Evolutionary conservation across 2,329 filamentous ascomycete species (phyloP), one percentile per base, ranked within the genome.

Genomic region (Capronia americana): DNA sequence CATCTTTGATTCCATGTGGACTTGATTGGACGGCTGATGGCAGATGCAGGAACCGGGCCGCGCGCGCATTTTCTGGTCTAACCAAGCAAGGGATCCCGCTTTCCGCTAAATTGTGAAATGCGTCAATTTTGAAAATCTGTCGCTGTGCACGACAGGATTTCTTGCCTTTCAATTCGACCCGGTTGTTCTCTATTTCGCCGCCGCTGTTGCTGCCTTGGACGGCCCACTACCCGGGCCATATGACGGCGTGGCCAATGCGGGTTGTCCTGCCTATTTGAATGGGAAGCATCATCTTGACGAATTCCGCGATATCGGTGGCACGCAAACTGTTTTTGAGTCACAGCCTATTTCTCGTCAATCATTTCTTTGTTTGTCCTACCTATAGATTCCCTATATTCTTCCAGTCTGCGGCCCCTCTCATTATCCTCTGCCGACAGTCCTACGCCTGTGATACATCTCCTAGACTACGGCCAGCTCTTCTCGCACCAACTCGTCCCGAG

Each of bases 121-220:
- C 30, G 48, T 44, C 20, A 61, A 54, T 53, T 61, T 38, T 44
- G 17, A 23, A 51, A 11, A 12, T n/a, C 48, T 59, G 30, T 23
- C 24, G 17, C 30, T 34, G 44, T 12, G 26, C 58, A 61, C 58
- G 58, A 61, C 58, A 14, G 46, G 44, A 51, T 32, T 53, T 53
- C 48, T 44, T 28, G 48, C 28, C 58, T 24, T 38, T 30, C 48
- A 61, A 61, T 61, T 61, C 58, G 58, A 61, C 20, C 20, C 30
- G 26, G 10, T 30, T 14, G n/a, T 17, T 23, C 24, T 34, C 51
- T 48, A 34, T 34, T 34, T 34, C 32, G 32, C 32, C 2, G 32
- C 32, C 32, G 32, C 10, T 34, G 32, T 12, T 34, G 32, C 32
- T 34, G 32, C 12, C 32, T 53, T 26, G 14, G 17, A 12, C 28